Base-by-base conservation (phyloP, 2,329 filamentous ascomycete species). In the Periconia digitata region DNA sequence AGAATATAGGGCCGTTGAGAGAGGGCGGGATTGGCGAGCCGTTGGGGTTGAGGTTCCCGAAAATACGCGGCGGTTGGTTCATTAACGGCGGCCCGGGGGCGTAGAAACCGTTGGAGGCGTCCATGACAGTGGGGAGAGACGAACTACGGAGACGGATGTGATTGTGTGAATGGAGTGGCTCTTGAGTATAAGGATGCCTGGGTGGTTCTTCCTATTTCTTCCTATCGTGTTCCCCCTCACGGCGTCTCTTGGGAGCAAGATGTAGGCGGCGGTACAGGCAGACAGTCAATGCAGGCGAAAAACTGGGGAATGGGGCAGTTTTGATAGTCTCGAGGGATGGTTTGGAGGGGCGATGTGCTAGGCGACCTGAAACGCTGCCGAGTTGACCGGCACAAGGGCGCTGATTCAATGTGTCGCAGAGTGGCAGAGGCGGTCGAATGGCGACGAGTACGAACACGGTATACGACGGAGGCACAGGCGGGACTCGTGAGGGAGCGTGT, bases 51-150 rank as follows among this genome's bases (percentile, higher is more conserved):
- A 66, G 61, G 56, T 61, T 68, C 39, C 70, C 70, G 53, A 73
- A 74, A 47, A 73, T 69, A 58, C 65, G 69, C 44, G 68, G 69
- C 27, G 68, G 70, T 46, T 64, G 67, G 55, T 73, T 72, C 58
- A 69, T 70, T 46, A 72, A 60, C 47, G 64, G 66, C 52, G 63
- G 69, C 20, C 63, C 58, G 18, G 53, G 49, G 53, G 53, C 54
- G 50, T 69, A 69, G 64, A 60, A 69, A 64, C 60, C 62, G 48
- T 63, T 62, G 10, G 63, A 58, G 51, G 53, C 49, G 50, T 72
- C 67, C 69, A 71, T 71, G 58, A n/a, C n/a, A n/a, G 53, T 45
- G 57, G 42, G 47, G 21, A 35, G 34, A 29, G 16, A 22, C 18
- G 18, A 13, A 17, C 34, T 34, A 34, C 16, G 29, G 35, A 22